phyloP scores from a whole-genome alignment of 345 rosid genomes.

The Lepidium africanum region DNA sequence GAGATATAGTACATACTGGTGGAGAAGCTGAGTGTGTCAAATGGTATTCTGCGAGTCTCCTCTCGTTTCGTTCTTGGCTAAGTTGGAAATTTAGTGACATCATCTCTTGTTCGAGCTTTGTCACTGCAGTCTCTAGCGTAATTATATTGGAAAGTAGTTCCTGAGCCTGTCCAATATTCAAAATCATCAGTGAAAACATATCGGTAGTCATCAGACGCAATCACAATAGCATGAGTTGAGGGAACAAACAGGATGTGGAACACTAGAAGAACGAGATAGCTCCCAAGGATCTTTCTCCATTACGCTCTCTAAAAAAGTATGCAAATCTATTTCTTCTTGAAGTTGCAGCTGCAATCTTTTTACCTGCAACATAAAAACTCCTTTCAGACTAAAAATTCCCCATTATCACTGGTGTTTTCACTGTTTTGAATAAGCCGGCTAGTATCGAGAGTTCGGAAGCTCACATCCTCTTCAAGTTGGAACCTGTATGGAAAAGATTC shows the following conservation, averaged over 20 bases:
- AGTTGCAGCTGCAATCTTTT: slow-evolving; percentile 56
- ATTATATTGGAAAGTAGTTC: slow-evolving; percentile 63
- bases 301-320: slow-evolving; percentile 48
- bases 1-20: slow-evolving; percentile 37
- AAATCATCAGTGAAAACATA: slow-evolving; percentile 9
- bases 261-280: slow-evolving; percentile 36
- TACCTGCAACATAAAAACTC: slow-evolving; percentile 43
- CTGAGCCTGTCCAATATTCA: slow-evolving; percentile 45
- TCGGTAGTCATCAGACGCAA: neutral
- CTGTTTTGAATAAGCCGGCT: neutral
- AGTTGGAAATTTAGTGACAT: slow-evolving; percentile 82
- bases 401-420: neutral
- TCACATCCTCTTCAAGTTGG: slow-evolving; percentile 83
- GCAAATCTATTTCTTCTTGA: slow-evolving; percentile 63
- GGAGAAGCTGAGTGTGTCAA: slow-evolving; percentile 50
- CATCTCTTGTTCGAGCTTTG: slow-evolving; percentile 75
- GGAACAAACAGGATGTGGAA: slow-evolving; percentile 52
- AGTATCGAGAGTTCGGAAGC: slow-evolving; percentile 22
- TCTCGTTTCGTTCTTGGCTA: slow-evolving; percentile 88
- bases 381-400: neutral
- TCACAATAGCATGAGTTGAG: neutral
- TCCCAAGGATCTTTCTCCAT: slow-evolving; percentile 45
- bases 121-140: slow-evolving; percentile 57
- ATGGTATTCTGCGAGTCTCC: slow-evolving; percentile 74
- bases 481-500: slow-evolving; percentile 42